Evolutionary conservation across 352 stramenopile genomes (phyloP).

Genomic region (Pythium guiyangense): DNA sequence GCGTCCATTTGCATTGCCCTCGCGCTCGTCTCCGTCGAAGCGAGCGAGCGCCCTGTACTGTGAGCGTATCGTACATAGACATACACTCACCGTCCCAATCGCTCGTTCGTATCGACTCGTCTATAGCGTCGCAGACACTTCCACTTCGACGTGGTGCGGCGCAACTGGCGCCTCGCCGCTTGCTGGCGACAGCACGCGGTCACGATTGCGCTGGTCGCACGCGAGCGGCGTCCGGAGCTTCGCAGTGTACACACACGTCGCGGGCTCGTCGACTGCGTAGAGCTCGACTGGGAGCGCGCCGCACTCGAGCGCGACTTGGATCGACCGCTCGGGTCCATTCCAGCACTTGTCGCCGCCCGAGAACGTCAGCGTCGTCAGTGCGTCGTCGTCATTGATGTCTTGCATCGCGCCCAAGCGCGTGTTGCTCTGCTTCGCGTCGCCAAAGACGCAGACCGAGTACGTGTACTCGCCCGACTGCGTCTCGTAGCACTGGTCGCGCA

Average conservation of each 20-base stretch:
- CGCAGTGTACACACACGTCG: constrained; percentile 82
- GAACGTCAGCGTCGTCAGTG: constrained; percentile 35
- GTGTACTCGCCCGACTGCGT: constrained; percentile 69
- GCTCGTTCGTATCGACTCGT: not conserved
- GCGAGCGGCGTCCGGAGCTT: constrained; percentile 76
- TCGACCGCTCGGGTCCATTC: constrained; percentile 80
- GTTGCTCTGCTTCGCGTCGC: constrained; percentile 71
- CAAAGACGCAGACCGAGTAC: constrained; percentile 87
- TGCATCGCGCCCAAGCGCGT: constrained; percentile 76
- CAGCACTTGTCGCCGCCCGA: constrained; percentile 77
- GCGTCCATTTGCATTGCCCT: no score
- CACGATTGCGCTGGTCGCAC: constrained; percentile 39
- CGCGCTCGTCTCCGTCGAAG: not conserved
- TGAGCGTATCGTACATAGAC: not conserved
- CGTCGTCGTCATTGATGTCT: constrained; percentile 17
- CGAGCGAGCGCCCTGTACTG: no score
- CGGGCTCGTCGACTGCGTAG: constrained; percentile 74
- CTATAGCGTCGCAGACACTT: constrained; percentile 45
- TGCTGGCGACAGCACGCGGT: constrained; percentile 30
- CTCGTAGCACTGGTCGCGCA: constrained; percentile 74
- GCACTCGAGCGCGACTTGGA: constrained; percentile 75
- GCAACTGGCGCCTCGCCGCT: constrained; percentile 15
- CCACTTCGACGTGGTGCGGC: constrained; percentile 63
- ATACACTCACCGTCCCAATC: not conserved
- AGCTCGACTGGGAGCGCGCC: constrained; percentile 56